These are phyloP conservation scores for Acacia pycnantha DNA, from an alignment of 331 rosid genomes.

Conservation along the genomic window DNA sequence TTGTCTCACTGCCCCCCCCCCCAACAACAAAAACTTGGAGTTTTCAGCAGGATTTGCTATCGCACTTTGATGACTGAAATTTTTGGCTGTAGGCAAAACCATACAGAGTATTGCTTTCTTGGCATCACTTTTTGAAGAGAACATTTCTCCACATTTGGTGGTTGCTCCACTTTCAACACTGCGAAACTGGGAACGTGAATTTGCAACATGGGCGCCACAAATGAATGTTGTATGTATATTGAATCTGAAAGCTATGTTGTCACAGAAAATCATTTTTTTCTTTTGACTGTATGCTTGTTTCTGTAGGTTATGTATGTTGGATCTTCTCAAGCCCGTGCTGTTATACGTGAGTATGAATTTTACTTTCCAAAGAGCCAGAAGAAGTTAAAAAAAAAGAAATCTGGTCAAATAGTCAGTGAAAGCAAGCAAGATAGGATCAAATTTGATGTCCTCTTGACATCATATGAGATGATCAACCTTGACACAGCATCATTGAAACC, in stretches of 20 bases:
- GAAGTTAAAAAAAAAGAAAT: conserved; percentile 71
- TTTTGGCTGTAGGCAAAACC: conserved; percentile 57
- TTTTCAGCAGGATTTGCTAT: background rate
- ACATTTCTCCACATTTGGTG: conserved; percentile 60
- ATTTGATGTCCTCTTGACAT: conserved; percentile 74
- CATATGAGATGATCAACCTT: conserved; percentile 76
- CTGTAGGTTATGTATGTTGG: conserved; percentile 80
- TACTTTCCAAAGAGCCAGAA: conserved; percentile 64
- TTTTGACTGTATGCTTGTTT: conserved; percentile 29
- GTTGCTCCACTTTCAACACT: conserved; percentile 79
- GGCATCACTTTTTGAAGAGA: conserved; percentile 63
- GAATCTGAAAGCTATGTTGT: background rate
- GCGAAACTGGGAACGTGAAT: conserved; percentile 82
- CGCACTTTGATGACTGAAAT: conserved; percentile 15
- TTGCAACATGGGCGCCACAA: conserved; percentile 85
- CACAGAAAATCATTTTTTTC: conserved; percentile 19
- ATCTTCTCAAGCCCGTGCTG: conserved; percentile 61
- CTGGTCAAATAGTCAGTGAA: conserved; percentile 50
- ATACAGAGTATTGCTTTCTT: conserved; percentile 80
- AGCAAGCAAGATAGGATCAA: conserved; percentile 77
- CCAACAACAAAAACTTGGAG: background rate
- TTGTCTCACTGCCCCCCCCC: background rate
- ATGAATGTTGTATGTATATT: conserved; percentile 66
- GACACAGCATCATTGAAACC: conserved; percentile 59
- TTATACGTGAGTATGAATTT: conserved; percentile 68